Evolutionary conservation across 495 filamentous ascomycete species (phyloP).

Genomic region (Wilcoxina mikolae): DNA sequence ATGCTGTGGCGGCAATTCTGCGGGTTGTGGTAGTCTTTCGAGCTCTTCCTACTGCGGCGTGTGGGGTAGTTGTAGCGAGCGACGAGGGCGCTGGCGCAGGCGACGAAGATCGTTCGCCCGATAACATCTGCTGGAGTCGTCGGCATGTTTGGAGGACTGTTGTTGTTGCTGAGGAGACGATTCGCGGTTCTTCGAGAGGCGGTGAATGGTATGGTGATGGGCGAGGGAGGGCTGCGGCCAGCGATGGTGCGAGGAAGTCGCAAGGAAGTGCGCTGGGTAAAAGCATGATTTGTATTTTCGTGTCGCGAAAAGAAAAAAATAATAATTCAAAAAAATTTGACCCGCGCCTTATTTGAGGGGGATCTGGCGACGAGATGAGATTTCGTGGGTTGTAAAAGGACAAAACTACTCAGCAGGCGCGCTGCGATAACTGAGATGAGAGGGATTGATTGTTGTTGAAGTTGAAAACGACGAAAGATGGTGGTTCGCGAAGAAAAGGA

Average conservation of each 20-base stretch:
- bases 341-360: no score
- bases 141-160: slow-evolving; percentile 26
- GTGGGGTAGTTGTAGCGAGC: slow-evolving; percentile 8
- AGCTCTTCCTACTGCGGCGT: not conserved
- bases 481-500: not conserved
- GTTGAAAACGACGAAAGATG: not conserved
- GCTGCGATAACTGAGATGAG: not conserved
- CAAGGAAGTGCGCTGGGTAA: slow-evolving; percentile 28
- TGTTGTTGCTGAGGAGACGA: slow-evolving; percentile 20
- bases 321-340: no score
- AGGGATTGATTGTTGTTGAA: not conserved
- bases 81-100: slow-evolving; percentile 13
- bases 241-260: slow-evolving; percentile 18
- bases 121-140: slow-evolving; percentile 26
- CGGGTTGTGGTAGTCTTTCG: not conserved
- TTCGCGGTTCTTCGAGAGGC: slow-evolving; percentile 16
- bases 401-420: not conserved
- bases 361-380: no score
- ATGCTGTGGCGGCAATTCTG: slow-evolving; percentile 9
- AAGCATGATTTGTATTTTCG: slow-evolving; percentile 17
- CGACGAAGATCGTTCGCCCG: slow-evolving; percentile 12
- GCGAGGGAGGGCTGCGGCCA: not conserved
- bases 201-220: slow-evolving; percentile 22
- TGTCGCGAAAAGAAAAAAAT: not conserved
- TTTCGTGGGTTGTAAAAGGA: not conserved